Evolutionary conservation across 2,329 filamentous ascomycete species (phyloP).

Genomic region (Pseudocercospora pini-densiflorae): DNA sequence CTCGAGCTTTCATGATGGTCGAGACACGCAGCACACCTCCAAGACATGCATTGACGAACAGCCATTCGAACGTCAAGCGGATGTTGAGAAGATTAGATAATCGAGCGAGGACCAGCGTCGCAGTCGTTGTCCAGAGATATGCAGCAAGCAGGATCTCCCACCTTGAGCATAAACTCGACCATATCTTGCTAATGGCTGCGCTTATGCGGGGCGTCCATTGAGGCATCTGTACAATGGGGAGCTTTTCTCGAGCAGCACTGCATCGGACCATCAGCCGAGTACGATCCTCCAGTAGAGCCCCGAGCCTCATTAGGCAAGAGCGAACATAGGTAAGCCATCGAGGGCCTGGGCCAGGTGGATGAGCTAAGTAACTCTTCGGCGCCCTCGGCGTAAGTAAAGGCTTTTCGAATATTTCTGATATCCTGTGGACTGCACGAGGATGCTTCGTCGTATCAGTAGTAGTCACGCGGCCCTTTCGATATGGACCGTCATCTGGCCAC

Average conservation of each 20-base stretch:
- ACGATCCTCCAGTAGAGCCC: background rate
- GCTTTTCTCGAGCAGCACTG: background rate
- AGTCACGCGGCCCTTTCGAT: background rate
- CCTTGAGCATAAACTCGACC: background rate
- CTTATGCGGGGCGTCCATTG: background rate
- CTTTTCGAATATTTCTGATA: background rate
- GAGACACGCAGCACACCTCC: background rate
- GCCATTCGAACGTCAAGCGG: background rate
- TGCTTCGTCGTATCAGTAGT: background rate
- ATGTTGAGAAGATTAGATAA: background rate
- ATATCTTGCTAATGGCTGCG: background rate
- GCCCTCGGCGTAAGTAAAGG: background rate
- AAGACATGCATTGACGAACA: background rate
- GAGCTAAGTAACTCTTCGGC: background rate
- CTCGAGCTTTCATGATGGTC: slow-evolving; percentile 31
- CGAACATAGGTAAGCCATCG: background rate
- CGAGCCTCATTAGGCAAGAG: background rate
- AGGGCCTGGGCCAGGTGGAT: background rate
- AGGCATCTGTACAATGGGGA: background rate
- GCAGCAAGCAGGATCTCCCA: background rate
- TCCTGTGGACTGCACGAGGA: background rate
- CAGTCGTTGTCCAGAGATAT: background rate
- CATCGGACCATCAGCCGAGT: background rate
- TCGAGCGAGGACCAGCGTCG: background rate
- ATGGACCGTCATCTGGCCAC: background rate